These are phyloP conservation scores for Trichaptum fuscoviolaceum DNA, from an alignment of 768 basidiomycete species.

Conservation along the genomic window DNA sequence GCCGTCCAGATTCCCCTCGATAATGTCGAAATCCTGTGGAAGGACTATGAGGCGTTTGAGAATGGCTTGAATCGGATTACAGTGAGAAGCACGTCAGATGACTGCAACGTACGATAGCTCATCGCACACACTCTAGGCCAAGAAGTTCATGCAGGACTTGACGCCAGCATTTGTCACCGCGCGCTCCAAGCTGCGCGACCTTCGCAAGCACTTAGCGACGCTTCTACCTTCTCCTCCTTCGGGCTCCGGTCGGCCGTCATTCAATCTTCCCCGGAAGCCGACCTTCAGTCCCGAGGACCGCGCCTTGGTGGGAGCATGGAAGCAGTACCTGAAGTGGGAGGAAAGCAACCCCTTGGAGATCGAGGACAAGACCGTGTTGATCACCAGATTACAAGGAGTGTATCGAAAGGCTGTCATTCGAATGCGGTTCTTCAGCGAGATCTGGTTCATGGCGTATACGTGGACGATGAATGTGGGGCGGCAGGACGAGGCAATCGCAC, in stretches of 20 bases:
- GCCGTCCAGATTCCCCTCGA: slow-evolving; percentile 93
- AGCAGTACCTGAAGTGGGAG: slow-evolving; percentile 91
- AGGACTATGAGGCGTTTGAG: slow-evolving; percentile 90
- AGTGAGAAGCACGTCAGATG: slow-evolving; percentile 27
- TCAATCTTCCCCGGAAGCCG: slow-evolving; percentile 66
- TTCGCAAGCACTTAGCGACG: slow-evolving; percentile 57
- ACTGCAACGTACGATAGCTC: slow-evolving; percentile 13
- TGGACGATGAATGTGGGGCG: slow-evolving; percentile 76
- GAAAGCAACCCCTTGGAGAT: slow-evolving; percentile 91
- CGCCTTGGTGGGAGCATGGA: slow-evolving; percentile 80
- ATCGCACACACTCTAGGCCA: slow-evolving; percentile 48
- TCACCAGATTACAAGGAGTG: slow-evolving; percentile 70
- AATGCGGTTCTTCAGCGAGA: slow-evolving; percentile 92
- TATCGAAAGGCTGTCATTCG: slow-evolving; percentile 87
- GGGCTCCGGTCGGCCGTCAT: slow-evolving; percentile 30
- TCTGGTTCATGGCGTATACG: slow-evolving; percentile 92
- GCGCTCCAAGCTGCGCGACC: slow-evolving; percentile 77
- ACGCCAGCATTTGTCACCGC: slow-evolving; percentile 95
- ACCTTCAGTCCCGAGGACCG: slow-evolving; percentile 71
- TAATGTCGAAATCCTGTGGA: slow-evolving; percentile 90
- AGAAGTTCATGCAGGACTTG: slow-evolving; percentile 93
- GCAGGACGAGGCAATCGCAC: slow-evolving; percentile 74
- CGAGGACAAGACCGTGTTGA: slow-evolving; percentile 66
- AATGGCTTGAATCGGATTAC: slow-evolving; percentile 85
- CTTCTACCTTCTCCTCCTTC: slow-evolving; percentile 53